Evolutionary conservation across 495 filamentous ascomycete genomes (phyloP), one percentile per base, ranked within the genome.

Genomic region (Tuber microsphaerosporum): DNA sequence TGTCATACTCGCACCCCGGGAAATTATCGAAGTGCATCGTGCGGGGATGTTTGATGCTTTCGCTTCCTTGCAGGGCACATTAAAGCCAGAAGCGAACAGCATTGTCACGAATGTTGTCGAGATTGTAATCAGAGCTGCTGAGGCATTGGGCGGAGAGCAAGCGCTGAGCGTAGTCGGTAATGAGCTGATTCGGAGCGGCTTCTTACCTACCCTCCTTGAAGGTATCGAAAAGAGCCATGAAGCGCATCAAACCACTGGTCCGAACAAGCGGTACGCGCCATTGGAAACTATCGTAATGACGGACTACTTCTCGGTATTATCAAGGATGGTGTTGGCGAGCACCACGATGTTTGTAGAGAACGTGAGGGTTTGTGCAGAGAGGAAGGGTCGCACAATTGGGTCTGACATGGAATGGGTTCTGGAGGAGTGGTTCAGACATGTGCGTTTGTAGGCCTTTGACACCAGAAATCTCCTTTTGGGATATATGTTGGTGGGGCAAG

Each of bases 301-400:
- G 0, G 92, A 97, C 82, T 97, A 95, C 84, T 90, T 95, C 76
- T 87, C 87, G 17, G 86, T 98, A n/a, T 87, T 98, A 2, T 90
- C 94, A 16, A 90, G 94, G 14, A 87, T 99, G 39, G 89, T 89
- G 10, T 83, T 96, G 20, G 89, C 89, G 16, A 89, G 89, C 73
- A 91, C 94, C 0, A 81, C 82, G 14, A 85, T 91, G 41, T 90
- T 97, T 76, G 83, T 89, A 19, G 88, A 87, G 37, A 88, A 91
- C 70, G 83, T 92, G 34, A 79, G 81, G 16, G 79, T 81, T 19
- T 80, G 89, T 43, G 81, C 68, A 76, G 82, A 51, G 78, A 83
- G 69, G 73, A 80, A 79, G 42, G 85, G 82, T 5, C 78, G 83
- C 72, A 70, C 84, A 26, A 84, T 86, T 4, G 87, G 90, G 48